Base-by-base conservation (phyloP, 176 grass and related monocot species). In the Canna indica region DNA sequence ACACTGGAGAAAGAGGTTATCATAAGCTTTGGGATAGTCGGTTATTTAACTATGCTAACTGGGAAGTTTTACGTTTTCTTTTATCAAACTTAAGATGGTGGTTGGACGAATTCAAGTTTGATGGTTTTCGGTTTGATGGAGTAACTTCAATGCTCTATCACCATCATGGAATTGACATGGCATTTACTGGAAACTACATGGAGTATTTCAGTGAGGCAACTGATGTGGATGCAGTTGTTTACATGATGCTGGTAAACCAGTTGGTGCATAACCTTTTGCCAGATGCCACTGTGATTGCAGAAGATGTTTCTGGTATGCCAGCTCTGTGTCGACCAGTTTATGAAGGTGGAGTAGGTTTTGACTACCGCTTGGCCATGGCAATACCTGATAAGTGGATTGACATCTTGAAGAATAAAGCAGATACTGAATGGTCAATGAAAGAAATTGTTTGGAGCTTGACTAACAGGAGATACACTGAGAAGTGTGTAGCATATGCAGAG, bases 241-340 rank as follows among this genome's bases (percentile, higher is more conserved):
- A 93, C 66, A 73, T 99, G 85, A 88, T 93, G 94, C 86, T 99
- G 0, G 89, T 89, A 22, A 99, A 99, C 79, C 78, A 88, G 59
- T 76, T 99, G 73, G 80, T 99, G 64, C 94, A 87, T 77, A 79
- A 70, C 47, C 39, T 99, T 39, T 73, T 90, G 68, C 94, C 86
- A 70, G 94, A 88, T 66, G 89, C 76, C 73, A 87, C 88, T 69
- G 61, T 93, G 58, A 46, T 99, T 45, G 94, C 89, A 57, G 94
- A 99, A 87, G 94, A 99, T 87, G 94, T 99, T 82, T 99, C 94
- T 79, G 94, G 94, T 60, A 99, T 93, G 89, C 94, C 94, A 69
- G 82, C 71, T 71, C 86, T 99, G 65, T 99, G 94, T 71, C 69
- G 75, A 0, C 63, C 86, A 72, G 89, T 90, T 83, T 53, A 69